These are phyloP conservation scores for Micractinium sp. DNA, from an alignment of 139 green algal species.

Conservation along the genomic window DNA sequence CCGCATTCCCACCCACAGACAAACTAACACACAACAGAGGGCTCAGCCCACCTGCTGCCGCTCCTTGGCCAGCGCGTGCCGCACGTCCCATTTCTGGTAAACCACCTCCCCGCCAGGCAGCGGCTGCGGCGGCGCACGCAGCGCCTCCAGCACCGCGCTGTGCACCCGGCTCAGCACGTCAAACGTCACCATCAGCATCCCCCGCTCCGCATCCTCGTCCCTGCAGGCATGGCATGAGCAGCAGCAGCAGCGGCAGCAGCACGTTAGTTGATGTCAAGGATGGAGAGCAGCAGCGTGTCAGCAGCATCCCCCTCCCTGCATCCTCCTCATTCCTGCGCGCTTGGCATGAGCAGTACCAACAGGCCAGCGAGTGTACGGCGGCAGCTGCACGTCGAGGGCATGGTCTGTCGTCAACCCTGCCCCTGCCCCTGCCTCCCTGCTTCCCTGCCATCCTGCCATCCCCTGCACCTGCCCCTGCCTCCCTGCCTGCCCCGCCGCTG, in stretches of 20 bases:
- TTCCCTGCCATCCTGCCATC: background rate
- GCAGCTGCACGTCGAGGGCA: no score
- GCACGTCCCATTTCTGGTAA: conserved; percentile 48
- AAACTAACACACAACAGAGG: background rate
- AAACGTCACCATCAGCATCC: conserved; percentile 61
- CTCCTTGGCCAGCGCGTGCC: conserved; percentile 50
- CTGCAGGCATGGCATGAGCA: background rate
- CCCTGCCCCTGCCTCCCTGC: background rate
- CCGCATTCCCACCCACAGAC: no score
- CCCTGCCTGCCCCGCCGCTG: background rate
- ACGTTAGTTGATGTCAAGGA: no score
- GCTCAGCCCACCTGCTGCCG: conserved; percentile 6
- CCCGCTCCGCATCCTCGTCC: conserved; percentile 62
- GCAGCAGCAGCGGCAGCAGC: background rate
- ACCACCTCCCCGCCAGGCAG: conserved; percentile 4
- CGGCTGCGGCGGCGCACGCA: background rate
- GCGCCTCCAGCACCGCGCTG: conserved; percentile 45
- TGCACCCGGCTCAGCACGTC: conserved; percentile 69
- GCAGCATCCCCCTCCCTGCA: background rate
- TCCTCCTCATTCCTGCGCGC: background rate
- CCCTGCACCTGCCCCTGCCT: background rate
- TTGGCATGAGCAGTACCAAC: background rate
- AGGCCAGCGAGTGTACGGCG: background rate
- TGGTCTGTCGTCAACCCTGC: no score
- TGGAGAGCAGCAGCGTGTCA: no score